Conservation (phyloP, 371 early-diverging fungal species). For the Dichotomocladium elegans region DNA sequence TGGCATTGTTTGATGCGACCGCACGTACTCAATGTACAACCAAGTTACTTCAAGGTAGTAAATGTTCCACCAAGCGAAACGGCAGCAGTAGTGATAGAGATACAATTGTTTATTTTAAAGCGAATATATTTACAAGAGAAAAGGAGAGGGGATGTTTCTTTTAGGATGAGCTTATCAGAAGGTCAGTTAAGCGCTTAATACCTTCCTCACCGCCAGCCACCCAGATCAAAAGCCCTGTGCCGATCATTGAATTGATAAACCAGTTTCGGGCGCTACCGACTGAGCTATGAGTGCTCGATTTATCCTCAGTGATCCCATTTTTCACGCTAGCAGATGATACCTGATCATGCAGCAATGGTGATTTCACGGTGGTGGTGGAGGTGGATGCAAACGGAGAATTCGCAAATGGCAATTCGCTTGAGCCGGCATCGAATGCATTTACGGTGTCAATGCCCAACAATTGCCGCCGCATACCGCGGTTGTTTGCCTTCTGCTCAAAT, state of each 20-base stretch:
- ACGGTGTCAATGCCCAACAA: conserved; percentile 4
- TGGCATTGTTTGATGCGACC: too few relatives aligned
- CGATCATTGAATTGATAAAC: conserved; percentile 6
- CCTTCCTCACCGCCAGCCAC: conserved; percentile 6
- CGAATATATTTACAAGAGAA: too few relatives aligned
- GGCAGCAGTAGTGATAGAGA: too few relatives aligned
- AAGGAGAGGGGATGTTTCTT: background rate
- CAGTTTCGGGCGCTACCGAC: too few relatives aligned
- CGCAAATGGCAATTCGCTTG: background rate
- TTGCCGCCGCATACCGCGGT: background rate
- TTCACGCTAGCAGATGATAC: background rate
- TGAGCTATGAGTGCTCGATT: background rate
- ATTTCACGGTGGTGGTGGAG: background rate
- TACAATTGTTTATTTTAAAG: too few relatives aligned
- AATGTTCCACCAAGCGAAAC: too few relatives aligned
- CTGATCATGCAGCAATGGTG: background rate
- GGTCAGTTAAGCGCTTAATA: background rate
- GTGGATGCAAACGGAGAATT: background rate
- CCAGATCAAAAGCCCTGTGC: conserved; percentile 6
- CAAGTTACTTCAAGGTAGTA: too few relatives aligned
- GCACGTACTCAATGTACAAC: too few relatives aligned
- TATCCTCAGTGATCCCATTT: background rate
- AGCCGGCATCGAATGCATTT: background rate
- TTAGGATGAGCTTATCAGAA: conserved; percentile 3
- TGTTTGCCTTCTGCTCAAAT: conserved; percentile 11